Base-by-base conservation (phyloP, 2,329 filamentous ascomycete genomes). In the Aspergillus ustus region DNA sequence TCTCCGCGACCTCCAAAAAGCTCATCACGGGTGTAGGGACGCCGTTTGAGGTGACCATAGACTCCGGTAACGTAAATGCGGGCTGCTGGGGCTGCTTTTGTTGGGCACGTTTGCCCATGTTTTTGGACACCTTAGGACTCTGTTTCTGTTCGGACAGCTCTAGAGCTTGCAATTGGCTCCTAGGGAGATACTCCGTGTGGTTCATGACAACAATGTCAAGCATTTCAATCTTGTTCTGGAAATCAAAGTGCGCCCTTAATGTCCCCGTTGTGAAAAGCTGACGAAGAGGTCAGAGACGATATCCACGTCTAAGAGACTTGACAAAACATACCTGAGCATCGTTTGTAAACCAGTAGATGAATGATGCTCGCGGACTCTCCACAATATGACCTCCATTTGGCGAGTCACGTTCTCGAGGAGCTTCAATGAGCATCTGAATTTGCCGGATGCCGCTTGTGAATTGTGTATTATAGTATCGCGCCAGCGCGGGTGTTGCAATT, bases 271-370 rank as follows among this genome's bases (percentile, higher is more conserved):
- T 89, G 53, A 96, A 87, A 44, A 96, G 82, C 89, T 94, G 55
- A 8, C 1, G 50, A 49, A 8, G 52, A 48, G 28, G 28, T 61
- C 37, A 59, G 29, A 64, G 40, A 54, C 7, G 9, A 57, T 48
- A 13, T 51, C 28, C 45, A 52, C 29, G 44, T 19, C 7, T 11
- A 28, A 40, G 45, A 34, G 13, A 52, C 52, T 37, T 37, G 15
- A 25, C 25, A 25, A n/a, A 51, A 82, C 87, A 77, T 83, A 94
- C 91, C 73, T 95, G 92, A 63, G 90, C 91, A 56, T 89, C 90
- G 64, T 90, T 92, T 55, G 91, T 87, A 72, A 94, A 97, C 86
- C 91, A 96, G 74, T 97, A 96, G 5, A 95, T 89, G 60, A 98
- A 87, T 70, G 88, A 95, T 28, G 92, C 88, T 70, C 88, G 91